These are phyloP conservation scores for Diaporthe amygdali DNA, from an alignment of 2,329 filamentous ascomycete genomes.

Conservation along the genomic window DNA sequence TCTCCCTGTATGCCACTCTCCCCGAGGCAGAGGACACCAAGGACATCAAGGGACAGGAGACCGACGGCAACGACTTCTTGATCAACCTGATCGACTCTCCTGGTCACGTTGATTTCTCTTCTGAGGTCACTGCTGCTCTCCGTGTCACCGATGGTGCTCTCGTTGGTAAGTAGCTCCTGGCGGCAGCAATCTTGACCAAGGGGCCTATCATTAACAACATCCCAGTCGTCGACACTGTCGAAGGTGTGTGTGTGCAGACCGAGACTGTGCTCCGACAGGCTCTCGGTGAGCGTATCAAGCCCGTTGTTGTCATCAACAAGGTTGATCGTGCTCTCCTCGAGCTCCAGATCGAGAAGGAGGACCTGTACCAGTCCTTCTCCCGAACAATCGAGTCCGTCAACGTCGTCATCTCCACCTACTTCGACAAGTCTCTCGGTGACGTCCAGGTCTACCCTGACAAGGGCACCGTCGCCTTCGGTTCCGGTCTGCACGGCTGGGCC, in stretches of 20 bases:
- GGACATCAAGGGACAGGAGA: conserved; percentile 89
- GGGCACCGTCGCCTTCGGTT: conserved; percentile 98
- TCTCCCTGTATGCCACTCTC: conserved; percentile 93
- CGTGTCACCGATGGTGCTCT: conserved; percentile 99
- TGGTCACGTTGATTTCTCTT: conserved; percentile 99
- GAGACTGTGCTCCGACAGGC: conserved; percentile 99
- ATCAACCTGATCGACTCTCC: conserved; percentile 99
- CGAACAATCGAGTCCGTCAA: conserved; percentile 99
- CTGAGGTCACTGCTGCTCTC: conserved; percentile 98
- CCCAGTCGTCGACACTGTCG: conserved; percentile 93
- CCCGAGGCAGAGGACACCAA: conserved; percentile 85
- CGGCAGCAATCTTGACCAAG: no score
- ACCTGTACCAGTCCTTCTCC: conserved; percentile 99
- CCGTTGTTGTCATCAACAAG: conserved; percentile 99
- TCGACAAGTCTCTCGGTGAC: conserved; percentile 95
- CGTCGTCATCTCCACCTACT: conserved; percentile 99
- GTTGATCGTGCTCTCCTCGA: conserved; percentile 99
- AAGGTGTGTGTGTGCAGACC: conserved; percentile 99
- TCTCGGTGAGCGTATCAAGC: conserved; percentile 99
- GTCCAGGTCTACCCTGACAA: conserved; percentile 98
- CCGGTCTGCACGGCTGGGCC: conserved; percentile 99
- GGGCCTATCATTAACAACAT: not conserved
- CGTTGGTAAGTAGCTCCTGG: conserved; percentile 54
- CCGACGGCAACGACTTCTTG: conserved; percentile 94
- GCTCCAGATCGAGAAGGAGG: conserved; percentile 98